Conservation (phyloP, 805 yeast genomes). For the Yamadazyma laniorum region DNA sequence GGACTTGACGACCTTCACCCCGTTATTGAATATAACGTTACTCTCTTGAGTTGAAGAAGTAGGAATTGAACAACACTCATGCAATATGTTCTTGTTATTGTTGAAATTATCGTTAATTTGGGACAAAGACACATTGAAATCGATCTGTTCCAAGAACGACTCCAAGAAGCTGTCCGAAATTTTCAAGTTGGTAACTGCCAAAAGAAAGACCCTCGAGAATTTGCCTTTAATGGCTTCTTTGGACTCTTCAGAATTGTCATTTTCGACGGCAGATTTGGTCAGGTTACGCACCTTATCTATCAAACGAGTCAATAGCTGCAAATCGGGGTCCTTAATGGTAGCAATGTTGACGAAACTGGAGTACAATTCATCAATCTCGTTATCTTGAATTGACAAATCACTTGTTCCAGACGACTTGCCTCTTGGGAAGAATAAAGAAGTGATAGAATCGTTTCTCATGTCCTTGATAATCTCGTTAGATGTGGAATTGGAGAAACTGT, state of each 20-base stretch:
- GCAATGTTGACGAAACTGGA: slow-evolving; percentile 63
- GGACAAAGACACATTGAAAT: slow-evolving; percentile 54
- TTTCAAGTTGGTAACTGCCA: slow-evolving; percentile 61
- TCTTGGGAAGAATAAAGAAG: neutral
- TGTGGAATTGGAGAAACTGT: neutral
- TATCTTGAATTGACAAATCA: slow-evolving; percentile 24
- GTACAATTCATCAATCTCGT: slow-evolving; percentile 66
- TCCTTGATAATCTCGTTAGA: slow-evolving; percentile 7
- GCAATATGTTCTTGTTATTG: slow-evolving; percentile 65
- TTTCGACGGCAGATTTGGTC: slow-evolving; percentile 6
- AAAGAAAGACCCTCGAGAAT: slow-evolving; percentile 68
- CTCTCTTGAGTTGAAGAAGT: slow-evolving; percentile 32
- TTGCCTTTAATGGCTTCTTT: slow-evolving; percentile 20
- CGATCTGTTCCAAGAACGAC: slow-evolving; percentile 44
- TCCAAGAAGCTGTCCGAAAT: slow-evolving; percentile 62
- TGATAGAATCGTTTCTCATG: slow-evolving; percentile 5
- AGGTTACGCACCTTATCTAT: slow-evolving; percentile 35
- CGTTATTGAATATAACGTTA: slow-evolving; percentile 42
- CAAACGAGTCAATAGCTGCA: slow-evolving; percentile 36
- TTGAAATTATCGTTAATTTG: slow-evolving; percentile 61
- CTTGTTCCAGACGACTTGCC: neutral
- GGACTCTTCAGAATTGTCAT: slow-evolving; percentile 14
- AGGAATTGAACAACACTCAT: slow-evolving; percentile 55
- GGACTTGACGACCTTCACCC: slow-evolving; percentile 36
- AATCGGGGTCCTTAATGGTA: slow-evolving; percentile 40